Conservation (phyloP, 2,329 filamentous ascomycete genomes). For the Botrytis cinerea region DNA sequence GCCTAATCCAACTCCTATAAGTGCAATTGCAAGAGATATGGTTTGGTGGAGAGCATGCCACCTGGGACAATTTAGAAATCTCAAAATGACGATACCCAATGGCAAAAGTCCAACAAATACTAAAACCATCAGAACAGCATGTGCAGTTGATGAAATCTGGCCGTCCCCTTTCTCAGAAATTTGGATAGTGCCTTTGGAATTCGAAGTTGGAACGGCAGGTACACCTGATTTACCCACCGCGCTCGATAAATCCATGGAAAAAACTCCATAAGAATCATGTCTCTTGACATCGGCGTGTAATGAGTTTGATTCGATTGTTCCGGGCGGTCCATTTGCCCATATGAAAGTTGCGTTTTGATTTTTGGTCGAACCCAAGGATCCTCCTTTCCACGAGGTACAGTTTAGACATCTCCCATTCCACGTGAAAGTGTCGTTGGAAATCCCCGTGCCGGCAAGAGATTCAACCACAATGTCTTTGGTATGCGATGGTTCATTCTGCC, state of each 20-base stretch:
- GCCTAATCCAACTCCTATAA: conserved; percentile 55
- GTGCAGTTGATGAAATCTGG: conserved; percentile 38
- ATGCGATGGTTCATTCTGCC: conserved; percentile 55
- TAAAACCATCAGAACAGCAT: conserved; percentile 55
- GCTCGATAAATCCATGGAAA: conserved; percentile 56
- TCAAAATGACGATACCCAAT: conserved; percentile 55
- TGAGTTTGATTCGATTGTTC: conserved; percentile 48
- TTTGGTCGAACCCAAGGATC: conserved; percentile 53
- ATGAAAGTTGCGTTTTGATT: conserved; percentile 51
- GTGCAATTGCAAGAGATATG: conserved; percentile 50
- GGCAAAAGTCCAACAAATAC: conserved; percentile 58
- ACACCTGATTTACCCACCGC: conserved; percentile 51
- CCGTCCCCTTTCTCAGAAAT: conserved; percentile 42
- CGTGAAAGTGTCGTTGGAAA: conserved; percentile 47
- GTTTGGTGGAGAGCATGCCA: conserved; percentile 58
- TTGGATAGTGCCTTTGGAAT: conserved; percentile 44
- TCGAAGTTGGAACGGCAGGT: conserved; percentile 42
- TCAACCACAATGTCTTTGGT: conserved; percentile 47
- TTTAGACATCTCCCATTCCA: conserved; percentile 55
- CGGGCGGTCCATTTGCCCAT: conserved; percentile 57
- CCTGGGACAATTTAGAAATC: conserved; percentile 53
- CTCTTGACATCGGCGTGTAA: conserved; percentile 50
- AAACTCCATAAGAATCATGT: conserved; percentile 56
- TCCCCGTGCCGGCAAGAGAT: conserved; percentile 50
- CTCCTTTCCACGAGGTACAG: conserved; percentile 54